Percentiles rank a stretch among this genome's conserved stretches.
phyloP scores from a whole-genome alignment of 2,329 filamentous ascomycete genomes.

The Neofusicoccum cordaticola region DNA sequence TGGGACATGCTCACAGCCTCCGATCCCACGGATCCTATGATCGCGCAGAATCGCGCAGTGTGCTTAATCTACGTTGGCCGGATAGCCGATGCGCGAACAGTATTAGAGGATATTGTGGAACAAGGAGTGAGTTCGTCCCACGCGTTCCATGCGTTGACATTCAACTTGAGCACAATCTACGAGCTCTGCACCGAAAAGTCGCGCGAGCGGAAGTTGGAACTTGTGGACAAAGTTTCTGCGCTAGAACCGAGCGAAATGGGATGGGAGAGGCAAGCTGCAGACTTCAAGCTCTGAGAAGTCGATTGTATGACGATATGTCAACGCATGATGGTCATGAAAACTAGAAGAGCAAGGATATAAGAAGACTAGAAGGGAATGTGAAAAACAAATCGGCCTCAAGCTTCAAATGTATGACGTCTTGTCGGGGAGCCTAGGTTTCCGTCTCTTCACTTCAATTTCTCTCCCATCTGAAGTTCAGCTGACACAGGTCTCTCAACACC shows the following conservation, averaged over 20 bases:
- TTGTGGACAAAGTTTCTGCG: conserved; percentile 68
- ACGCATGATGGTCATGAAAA: neutral
- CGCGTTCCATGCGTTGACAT: conserved; percentile 73
- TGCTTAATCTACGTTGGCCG: conserved; percentile 78
- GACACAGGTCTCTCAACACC: neutral
- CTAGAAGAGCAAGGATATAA: neutral
- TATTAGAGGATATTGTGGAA: conserved; percentile 66
- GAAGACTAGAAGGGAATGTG: neutral
- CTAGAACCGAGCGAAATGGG: conserved; percentile 53
- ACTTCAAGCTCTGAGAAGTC: conserved; percentile 66
- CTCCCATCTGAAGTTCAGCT: neutral
- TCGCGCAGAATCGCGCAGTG: conserved; percentile 79
- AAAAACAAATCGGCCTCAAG: neutral
- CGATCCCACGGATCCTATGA: conserved; percentile 61
- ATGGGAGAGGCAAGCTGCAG: conserved; percentile 68
- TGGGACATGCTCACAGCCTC: conserved; percentile 58
- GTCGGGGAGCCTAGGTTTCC: neutral
- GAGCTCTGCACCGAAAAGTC: conserved; percentile 83
- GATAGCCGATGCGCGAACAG: conserved; percentile 60
- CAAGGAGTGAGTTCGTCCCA: conserved; percentile 49
- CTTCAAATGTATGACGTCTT: neutral
- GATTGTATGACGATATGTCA: neutral
- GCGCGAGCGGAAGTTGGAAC: conserved; percentile 63
- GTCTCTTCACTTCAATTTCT: neutral
- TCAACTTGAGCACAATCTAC: conserved; percentile 88